phyloP scores from a whole-genome alignment of 176 grass and related monocot species.

The Raddia guianensis region DNA sequence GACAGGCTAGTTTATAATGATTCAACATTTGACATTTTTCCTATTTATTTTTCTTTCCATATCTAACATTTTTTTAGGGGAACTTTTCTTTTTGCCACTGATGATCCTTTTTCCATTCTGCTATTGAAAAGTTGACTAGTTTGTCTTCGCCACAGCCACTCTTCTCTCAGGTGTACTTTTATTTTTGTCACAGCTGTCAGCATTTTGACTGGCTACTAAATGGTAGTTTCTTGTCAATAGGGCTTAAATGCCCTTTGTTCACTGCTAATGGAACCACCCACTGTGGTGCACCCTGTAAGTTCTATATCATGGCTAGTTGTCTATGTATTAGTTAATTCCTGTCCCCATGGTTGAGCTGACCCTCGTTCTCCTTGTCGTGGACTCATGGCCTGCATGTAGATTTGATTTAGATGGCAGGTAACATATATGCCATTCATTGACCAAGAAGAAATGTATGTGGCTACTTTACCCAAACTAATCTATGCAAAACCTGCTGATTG shows the following conservation, averaged over 20 bases:
- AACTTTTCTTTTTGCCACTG: slow-evolving; percentile 8
- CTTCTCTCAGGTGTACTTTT: neutral
- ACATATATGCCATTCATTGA: neutral
- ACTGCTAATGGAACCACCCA: neutral
- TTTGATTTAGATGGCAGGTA: slow-evolving; percentile 11
- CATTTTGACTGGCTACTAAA: neutral
- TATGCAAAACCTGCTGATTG: neutral
- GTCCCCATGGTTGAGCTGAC: neutral
- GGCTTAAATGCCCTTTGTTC: neutral
- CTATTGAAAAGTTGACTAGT: neutral
- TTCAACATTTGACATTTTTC: neutral
- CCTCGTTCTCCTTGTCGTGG: neutral
- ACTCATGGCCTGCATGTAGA: neutral
- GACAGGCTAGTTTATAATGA: slow-evolving; percentile 6
- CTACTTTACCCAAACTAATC: neutral
- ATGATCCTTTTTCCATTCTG: slow-evolving; percentile 12
- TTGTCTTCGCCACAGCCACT: neutral
- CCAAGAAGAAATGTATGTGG: slow-evolving; percentile 2
- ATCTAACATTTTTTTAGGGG: neutral
- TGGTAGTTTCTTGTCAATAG: neutral
- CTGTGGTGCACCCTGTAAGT: neutral
- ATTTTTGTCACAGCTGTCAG: neutral
- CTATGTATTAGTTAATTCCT: slow-evolving; percentile 4
- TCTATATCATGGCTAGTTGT: neutral
- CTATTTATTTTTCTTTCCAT: slow-evolving; percentile 23